Percentiles rank a stretch among this genome's conserved stretches.
Conservation (phyloP, 1,139 yeast genomes). For the Spencermartinsiella ligniputridi region DNA sequence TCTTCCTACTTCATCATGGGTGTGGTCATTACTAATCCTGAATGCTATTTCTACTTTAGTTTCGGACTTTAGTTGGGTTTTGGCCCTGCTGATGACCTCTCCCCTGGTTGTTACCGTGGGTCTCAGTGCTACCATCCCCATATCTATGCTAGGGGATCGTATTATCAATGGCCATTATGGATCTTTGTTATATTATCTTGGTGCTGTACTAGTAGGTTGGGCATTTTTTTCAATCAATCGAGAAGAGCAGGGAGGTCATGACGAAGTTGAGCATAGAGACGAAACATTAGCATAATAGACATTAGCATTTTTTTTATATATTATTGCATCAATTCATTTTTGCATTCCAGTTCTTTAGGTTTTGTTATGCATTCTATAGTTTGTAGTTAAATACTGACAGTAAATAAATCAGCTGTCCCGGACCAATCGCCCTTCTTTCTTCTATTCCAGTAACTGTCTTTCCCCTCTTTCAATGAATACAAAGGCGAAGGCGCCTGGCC, state of each 20-base stretch:
- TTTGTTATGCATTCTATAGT: no score
- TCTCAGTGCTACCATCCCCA: conserved; percentile 83
- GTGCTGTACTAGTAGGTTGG: conserved; percentile 73
- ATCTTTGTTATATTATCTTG: conserved; percentile 61
- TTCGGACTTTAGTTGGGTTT: conserved; percentile 93
- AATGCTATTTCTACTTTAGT: conserved; percentile 78
- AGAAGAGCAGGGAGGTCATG: conserved; percentile 58
- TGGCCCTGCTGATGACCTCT: conserved; percentile 86
- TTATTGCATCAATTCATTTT: no score
- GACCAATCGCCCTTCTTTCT: conserved; percentile 36
- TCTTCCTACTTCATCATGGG: conserved; percentile 53
- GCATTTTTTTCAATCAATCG: conserved; percentile 82
- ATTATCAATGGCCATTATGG: conserved; percentile 60
- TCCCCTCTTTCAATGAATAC: conserved; percentile 61
- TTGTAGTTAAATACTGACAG: background rate
- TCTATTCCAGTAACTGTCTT: conserved; percentile 74
- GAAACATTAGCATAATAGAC: conserved; percentile 1
- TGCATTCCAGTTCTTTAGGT: no score
- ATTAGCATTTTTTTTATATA: no score
- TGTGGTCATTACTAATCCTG: conserved; percentile 50
- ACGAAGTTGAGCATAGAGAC: background rate
- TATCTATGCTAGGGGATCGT: conserved; percentile 91
- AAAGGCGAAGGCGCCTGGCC: conserved; percentile 36
- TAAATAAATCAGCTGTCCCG: conserved; percentile 20
- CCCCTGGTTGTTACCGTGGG: conserved; percentile 97